phyloP scores from a whole-genome alignment of 2,329 filamentous ascomycete species.

The Ploettnerulaceae sp. region DNA sequence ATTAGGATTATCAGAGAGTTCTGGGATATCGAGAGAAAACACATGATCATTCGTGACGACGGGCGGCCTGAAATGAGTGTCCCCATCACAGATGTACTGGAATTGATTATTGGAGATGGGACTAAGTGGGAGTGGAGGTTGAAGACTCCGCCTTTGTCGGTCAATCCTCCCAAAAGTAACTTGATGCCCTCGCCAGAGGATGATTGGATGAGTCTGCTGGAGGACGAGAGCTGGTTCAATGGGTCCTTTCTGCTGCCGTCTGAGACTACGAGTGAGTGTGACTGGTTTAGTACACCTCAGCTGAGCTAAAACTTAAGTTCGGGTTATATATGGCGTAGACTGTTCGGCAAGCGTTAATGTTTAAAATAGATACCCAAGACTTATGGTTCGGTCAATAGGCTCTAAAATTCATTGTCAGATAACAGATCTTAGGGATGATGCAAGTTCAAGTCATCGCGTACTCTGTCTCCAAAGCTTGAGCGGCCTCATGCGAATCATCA shows the following conservation, averaged over 20 bases:
- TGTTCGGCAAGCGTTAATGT: too few species aligned
- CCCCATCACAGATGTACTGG: constrained; percentile 15
- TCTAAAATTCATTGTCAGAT: too few species aligned
- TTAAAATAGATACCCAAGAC: too few species aligned
- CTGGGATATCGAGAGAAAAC: constrained; percentile 25
- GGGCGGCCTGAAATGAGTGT: constrained; percentile 2
- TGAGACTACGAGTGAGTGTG: not conserved
- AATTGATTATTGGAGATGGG: constrained; percentile 23
- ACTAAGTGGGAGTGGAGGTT: constrained; percentile 27
- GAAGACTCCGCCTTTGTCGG: constrained; percentile 16
- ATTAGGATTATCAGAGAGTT: constrained; percentile 23
- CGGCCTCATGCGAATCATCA: too few species aligned
- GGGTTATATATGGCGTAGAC: too few species aligned
- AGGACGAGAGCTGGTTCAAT: constrained; percentile 3
- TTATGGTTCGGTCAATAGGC: too few species aligned
- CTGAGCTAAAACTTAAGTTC: too few species aligned
- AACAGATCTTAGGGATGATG: too few species aligned
- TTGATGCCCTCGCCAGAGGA: not conserved
- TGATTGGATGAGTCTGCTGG: constrained; percentile 3
- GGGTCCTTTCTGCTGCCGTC: constrained; percentile 1
- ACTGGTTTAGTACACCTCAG: too few species aligned
- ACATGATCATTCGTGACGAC: constrained; percentile 7
- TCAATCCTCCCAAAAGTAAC: too few species aligned
- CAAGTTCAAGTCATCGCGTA: too few species aligned
- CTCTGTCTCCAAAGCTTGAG: too few species aligned